Evolutionary conservation across 2,329 filamentous ascomycete species (phyloP), one percentile per base, ranked within the genome.

Genomic region (Lasiodiplodia citricola): DNA sequence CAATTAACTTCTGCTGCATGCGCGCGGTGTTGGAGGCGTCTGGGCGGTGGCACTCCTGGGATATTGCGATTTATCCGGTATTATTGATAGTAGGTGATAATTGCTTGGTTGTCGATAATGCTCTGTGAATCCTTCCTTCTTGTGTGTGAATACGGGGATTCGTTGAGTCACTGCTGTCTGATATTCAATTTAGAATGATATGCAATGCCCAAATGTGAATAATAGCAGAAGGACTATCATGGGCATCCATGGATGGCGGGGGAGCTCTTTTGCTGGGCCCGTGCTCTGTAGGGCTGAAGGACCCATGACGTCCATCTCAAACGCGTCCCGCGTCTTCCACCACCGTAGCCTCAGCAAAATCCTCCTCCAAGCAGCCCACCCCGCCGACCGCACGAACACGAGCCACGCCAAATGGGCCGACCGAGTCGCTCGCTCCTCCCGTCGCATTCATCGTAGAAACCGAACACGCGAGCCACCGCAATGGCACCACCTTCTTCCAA

Each of bases 401-500:
- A 18, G 8, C 44, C 44, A 16, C 44, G 13, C 14, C 44, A 7
- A 35, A 47, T 47, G 44, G 44, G 44, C n/a, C 44, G 44, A 21
- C n/a, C 44, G 7, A 47, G 8, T 11, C 44, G n/a, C 44, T n/a
- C 44, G 44, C 44, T 21, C 11, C 8, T n/a, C 44, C 44, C 18
- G 10, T 18, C 44, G 7, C 18, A 21, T 4, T 47, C 44, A 21
- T n/a, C 44, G 8, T 47, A 47, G 11, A 47, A 3, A 16, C 16
- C 16, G 41, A 47, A 18, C 44, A 47, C 14, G 2, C 44, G 4
- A 8, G 21, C 44, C 44, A 21, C 44, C 44, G 14, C 16, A n/a
- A 69, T 69, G 68, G 68, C 81, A 21, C 44, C 44, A 47, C 41
- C 14, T 2, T 44, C 41, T 21, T 73, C 74, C 51, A 80, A 84